A percentile compares a stretch with the other conserved stretches of the same genome.
Conservation (phyloP, 306 rosid genomes). For the Chamaecrista fasciculata region DNA sequence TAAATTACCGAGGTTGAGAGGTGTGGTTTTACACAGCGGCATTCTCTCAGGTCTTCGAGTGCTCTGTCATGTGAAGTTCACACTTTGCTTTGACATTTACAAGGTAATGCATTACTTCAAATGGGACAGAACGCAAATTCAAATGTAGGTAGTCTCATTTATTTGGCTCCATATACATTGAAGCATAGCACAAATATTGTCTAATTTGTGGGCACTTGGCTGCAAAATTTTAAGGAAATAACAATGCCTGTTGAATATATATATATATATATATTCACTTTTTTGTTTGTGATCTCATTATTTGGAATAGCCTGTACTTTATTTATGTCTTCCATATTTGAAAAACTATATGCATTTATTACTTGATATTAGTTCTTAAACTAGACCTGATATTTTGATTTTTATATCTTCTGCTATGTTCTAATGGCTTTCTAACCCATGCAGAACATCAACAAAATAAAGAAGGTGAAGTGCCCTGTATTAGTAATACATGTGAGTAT, state of each 20-base stretch:
- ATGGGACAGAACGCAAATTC: slow-evolving; percentile 1
- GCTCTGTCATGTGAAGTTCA: slow-evolving; percentile 86
- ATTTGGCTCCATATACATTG: not conserved
- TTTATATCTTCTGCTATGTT: slow-evolving; percentile 24
- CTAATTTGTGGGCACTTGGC: not conserved
- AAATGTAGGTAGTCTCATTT: not conserved
- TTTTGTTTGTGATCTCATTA: not conserved
- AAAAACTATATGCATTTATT: not conserved
- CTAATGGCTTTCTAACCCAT: slow-evolving; percentile 1
- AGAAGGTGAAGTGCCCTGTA: slow-evolving; percentile 96
- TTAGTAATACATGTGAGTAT: slow-evolving; percentile 95
- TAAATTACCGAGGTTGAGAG: slow-evolving; percentile 87
- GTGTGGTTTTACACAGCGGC: slow-evolving; percentile 92
- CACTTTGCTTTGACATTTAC: slow-evolving; percentile 87
- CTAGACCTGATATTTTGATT: slow-evolving; percentile 1
- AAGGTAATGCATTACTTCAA: slow-evolving; percentile 50
- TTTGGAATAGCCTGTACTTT: not conserved
- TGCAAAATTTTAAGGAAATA: not conserved
- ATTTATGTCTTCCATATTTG: not conserved
- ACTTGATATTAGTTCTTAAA: not conserved
- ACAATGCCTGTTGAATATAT: not conserved
- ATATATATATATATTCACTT: not conserved
- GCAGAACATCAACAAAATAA: slow-evolving; percentile 96
- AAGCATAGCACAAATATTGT: not conserved
- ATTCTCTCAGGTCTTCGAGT: slow-evolving; percentile 96